Base-by-base conservation (phyloP, 345 rosid species). In the Diplotaxis tenuifolia region DNA sequence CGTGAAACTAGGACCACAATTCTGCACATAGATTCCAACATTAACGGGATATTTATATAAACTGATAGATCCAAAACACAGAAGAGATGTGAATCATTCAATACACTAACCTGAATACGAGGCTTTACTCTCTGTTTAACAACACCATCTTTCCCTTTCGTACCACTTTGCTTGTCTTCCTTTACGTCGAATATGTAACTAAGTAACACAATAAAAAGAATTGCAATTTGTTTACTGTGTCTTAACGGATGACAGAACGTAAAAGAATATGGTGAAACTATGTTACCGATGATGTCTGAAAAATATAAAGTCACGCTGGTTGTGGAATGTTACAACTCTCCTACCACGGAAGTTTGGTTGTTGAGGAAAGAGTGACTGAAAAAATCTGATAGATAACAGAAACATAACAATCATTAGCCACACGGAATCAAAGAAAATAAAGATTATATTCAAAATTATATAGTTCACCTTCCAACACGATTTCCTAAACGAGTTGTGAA, bases 231-330 rank as follows among this genome's bases (percentile, higher is more conserved):
- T 40, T 77, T 15, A 38, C 53, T 12, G 2, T 22, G 59, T 53
- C 34, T 50, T 5, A 12, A 15, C 15, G 5, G 49, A 20, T 0
- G 2, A 18, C 28, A 22, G 21, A 60, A 31, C 9, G n/a, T 31
- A 61, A 3, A 67, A 21, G 22, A 27, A 11, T 11, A 29, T 18
- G 11, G 21, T 61, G 53, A 72, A 45, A 28, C 6, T 64, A 69
- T 83, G 21, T 63, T 42, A 95, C 97, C 99, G 80, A 68, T 92
- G 99, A 78, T 96, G 99, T 40, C 99, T 81, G 77, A 96, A 92
- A 76, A 96, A 90, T 70, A 96, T 86, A 58, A 89, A 92, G 79
- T 96, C 99, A 1, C 98, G 86, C 81, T 96, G 98, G 82, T 96
- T 96, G 79, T 96, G 98, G 45, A 96, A 92, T 10, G 99, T 96